Evolutionary conservation across 2,329 filamentous ascomycete genomes (phyloP).

Genomic region (Neurospora sp.): DNA sequence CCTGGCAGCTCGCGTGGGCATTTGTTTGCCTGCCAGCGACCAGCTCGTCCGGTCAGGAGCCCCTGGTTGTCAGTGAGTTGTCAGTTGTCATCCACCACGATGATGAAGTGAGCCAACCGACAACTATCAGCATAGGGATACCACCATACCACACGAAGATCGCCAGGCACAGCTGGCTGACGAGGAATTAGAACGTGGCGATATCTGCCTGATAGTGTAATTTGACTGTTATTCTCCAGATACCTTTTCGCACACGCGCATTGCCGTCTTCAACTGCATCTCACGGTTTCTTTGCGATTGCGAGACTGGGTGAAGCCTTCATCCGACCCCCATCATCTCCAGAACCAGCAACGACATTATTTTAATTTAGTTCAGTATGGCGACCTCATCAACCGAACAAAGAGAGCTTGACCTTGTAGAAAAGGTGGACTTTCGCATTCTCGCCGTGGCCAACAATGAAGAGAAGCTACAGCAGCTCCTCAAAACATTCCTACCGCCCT

Average conservation of each 20-base stretch:
- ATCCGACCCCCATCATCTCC: neutral
- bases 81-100: neutral
- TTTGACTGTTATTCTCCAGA: neutral
- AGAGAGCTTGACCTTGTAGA: slow-evolving; percentile 74
- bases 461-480: slow-evolving; percentile 71
- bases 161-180: neutral
- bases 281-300: neutral
- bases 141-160: neutral
- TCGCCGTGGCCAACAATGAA: slow-evolving; percentile 71
- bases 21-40: neutral
- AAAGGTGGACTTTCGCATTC: slow-evolving; percentile 75
- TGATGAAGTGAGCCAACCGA: neutral
- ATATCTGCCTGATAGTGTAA: neutral
- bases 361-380: slow-evolving; percentile 21
- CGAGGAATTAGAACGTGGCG: neutral
- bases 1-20: neutral
- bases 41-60: neutral
- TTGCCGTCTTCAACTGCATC: neutral
- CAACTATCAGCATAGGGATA: neutral
- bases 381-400: slow-evolving; percentile 40
- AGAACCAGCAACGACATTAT: neutral
- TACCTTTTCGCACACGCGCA: neutral
- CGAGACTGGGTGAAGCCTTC: neutral
- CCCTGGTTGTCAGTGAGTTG: neutral
- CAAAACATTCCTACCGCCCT: slow-evolving; percentile 66